Evolutionary conservation across 441 rosid genomes (phyloP), one percentile per base, ranked within the genome.

Genomic region (Erysimum cheiri): DNA sequence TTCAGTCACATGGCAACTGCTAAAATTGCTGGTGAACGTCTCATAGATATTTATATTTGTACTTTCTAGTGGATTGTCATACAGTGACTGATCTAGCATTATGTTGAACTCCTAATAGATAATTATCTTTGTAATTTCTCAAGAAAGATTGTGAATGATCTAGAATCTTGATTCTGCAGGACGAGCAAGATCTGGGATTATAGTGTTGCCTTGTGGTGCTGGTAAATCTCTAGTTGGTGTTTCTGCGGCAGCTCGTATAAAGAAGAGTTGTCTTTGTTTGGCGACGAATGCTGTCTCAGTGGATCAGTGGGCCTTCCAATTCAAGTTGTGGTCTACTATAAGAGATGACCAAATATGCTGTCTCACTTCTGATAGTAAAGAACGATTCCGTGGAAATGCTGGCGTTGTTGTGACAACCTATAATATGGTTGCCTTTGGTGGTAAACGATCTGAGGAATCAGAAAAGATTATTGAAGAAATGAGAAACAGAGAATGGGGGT

Each of bases 391-490:
- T 61, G 99, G 99, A 49, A 92, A 88, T 85, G 94, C 98, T 61
- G 98, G 94, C 73, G 97, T 94, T 60, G 94, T 90, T 79, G 98
- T 94, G 64, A 88, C 99, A 62, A 94, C 99, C 48, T 94, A 92
- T 74, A 94, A 90, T 73, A 94, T 88, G 99, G 88, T 94, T 84
- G 99, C 99, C 60, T 94, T 94, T 83, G 94, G 99, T 70, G 99
- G 98, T 60, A 94, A 94, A 74, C 81, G 99, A 56, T 90, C 98
- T 33, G 99, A 94, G 78, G 97, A 94, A 72, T 88, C 99, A 76
- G 97, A 90, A 78, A 92, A 88, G 80, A 92, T 94, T 31, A 92
- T 90, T 47, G 97, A 94, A 82, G 96, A 94, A 78, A 92, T 94
- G 77, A 88, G 99, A 77, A 94, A 92, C 74, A 88, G 98, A 71